phyloP scores from a whole-genome alignment of 768 basidiomycete species.

The Kwoniella dendrophila region DNA sequence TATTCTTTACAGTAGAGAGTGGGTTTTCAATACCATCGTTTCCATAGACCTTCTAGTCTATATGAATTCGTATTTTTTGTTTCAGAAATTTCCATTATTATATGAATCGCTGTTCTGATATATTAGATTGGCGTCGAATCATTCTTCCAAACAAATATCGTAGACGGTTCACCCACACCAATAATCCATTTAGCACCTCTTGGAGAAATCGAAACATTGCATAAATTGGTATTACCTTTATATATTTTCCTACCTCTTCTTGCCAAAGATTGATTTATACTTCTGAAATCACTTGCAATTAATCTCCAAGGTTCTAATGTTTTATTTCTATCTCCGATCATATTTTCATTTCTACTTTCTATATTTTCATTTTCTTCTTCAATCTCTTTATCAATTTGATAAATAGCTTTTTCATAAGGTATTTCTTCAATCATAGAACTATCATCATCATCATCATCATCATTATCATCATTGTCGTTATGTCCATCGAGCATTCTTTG shows the following conservation, averaged over 20 bases:
- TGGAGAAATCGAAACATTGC: constrained; percentile 22
- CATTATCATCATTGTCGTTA: background rate
- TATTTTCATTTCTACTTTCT: background rate
- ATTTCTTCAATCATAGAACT: background rate
- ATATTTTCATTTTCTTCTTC: background rate
- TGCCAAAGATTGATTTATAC: background rate
- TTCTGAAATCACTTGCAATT: background rate
- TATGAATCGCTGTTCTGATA: too few species aligned
- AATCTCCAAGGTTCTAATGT: constrained; percentile 17
- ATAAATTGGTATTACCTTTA: background rate
- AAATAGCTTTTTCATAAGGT: background rate
- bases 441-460: constrained; percentile 4
- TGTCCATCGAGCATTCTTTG: background rate
- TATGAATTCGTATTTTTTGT: background rate
- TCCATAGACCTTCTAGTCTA: too few species aligned
- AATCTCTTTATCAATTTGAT: background rate
- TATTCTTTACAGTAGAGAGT: too few species aligned
- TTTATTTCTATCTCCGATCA: background rate
- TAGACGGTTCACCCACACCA: constrained; percentile 17
- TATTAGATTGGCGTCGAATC: too few species aligned
- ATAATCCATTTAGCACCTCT: constrained; percentile 30
- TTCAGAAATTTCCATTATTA: too few species aligned
- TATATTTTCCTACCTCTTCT: background rate
- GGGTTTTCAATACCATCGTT: too few species aligned
- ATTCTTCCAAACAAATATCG: constrained; percentile 21